Evolutionary conservation across 495 filamentous ascomycete genomes (phyloP).

Genomic region (Stereocaulon alpinum): DNA sequence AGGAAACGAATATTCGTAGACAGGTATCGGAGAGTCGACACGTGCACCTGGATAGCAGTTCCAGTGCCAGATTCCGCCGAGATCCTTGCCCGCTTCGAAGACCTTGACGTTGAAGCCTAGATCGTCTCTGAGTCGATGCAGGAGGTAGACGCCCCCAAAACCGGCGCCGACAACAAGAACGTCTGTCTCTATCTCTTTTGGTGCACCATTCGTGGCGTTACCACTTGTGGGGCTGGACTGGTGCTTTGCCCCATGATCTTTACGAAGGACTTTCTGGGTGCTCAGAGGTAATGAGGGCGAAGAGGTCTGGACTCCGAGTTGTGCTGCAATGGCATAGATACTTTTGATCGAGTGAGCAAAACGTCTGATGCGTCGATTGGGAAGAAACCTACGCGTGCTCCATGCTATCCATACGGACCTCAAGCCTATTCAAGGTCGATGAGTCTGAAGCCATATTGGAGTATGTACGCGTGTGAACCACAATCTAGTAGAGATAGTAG

Average conservation of each 20-base stretch:
- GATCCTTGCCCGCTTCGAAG: slow-evolving; percentile 36
- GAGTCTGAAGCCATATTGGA: background rate
- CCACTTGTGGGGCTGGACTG: background rate
- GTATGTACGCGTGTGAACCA: slow-evolving; percentile 8
- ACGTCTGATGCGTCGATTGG: background rate
- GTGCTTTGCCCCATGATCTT: slow-evolving; percentile 1
- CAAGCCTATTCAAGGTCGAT: background rate
- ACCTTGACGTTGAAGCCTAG: slow-evolving; percentile 32
- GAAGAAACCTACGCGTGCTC: background rate
- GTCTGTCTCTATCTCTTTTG: slow-evolving; percentile 33
- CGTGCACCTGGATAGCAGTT: slow-evolving; percentile 36
- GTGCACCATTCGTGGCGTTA: background rate
- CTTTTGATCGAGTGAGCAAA: background rate
- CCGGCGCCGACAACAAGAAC: slow-evolving; percentile 44
- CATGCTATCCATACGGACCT: background rate
- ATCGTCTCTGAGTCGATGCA: slow-evolving; percentile 31
- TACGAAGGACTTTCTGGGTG: background rate
- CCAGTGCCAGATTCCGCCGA: slow-evolving; percentile 2
- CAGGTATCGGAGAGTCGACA: slow-evolving; percentile 41
- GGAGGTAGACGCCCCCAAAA: slow-evolving; percentile 33
- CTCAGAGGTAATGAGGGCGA: background rate
- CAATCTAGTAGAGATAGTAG: background rate
- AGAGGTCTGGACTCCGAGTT: background rate
- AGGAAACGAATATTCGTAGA: slow-evolving; percentile 42
- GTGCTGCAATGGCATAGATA: background rate